Percentiles rank a stretch among this genome's conserved stretches.
These are phyloP conservation scores for Oropetium thomaeum DNA, from an alignment of 176 grass and related monocot genomes.

Conservation along the genomic window DNA sequence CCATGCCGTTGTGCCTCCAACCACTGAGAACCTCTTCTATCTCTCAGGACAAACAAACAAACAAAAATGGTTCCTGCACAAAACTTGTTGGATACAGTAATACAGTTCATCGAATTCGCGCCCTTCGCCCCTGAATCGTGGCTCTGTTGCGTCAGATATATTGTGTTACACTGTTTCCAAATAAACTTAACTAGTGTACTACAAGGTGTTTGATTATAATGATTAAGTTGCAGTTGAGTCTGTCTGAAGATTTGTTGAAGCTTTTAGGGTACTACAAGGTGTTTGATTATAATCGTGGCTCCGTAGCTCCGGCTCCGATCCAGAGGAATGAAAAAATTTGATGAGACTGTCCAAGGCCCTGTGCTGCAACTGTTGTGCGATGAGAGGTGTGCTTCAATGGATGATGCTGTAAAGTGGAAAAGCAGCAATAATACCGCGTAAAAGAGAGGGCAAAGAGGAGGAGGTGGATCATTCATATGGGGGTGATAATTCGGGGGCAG, in stretches of 20 bases:
- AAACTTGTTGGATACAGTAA: background rate
- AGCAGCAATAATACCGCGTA: conserved; percentile 7
- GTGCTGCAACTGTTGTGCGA: background rate
- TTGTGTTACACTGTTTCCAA: background rate
- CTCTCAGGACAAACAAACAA: background rate
- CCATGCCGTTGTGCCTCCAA: background rate
- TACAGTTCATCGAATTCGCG: background rate
- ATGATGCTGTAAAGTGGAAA: conserved; percentile 8
- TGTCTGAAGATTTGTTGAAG: background rate
- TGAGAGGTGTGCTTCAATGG: background rate
- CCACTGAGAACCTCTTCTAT: background rate
- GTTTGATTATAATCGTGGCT: too few relatives aligned
- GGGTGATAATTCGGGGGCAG: conserved; percentile 21
- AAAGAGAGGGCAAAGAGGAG: conserved; percentile 2
- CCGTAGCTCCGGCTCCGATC: too few relatives aligned
- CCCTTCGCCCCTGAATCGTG: background rate
- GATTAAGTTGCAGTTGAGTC: background rate
- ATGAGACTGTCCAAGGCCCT: background rate
- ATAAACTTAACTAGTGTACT: background rate
- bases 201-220: background rate
- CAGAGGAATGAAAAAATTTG: background rate
- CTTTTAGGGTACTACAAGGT: too few relatives aligned
- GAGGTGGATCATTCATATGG: too few relatives aligned
- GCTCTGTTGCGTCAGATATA: background rate
- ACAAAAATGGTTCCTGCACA: background rate